phyloP scores from a whole-genome alignment of 2,329 filamentous ascomycete species.

The Colletotrichum chrysophilum region DNA sequence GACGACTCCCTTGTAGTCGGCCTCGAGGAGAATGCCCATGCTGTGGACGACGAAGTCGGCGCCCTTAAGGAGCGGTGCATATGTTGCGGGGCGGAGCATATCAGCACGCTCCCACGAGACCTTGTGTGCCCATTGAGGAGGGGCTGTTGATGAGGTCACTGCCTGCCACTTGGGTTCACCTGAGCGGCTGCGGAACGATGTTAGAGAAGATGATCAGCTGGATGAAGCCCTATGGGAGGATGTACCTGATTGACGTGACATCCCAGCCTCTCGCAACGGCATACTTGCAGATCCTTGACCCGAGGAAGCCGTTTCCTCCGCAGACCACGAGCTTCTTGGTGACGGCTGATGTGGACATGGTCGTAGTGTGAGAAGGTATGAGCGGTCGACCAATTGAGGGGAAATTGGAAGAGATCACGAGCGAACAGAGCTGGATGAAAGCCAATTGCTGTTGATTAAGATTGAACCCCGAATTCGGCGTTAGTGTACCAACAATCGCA shows the following conservation, averaged over 20 bases:
- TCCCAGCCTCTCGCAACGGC: conserved; percentile 87
- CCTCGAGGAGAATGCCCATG: conserved; percentile 95
- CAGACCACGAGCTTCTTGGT: conserved; percentile 87
- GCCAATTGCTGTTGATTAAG: not conserved
- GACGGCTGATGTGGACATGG: conserved; percentile 57
- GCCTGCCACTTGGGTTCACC: conserved; percentile 86
- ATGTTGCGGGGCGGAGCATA: conserved; percentile 82
- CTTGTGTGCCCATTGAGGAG: conserved; percentile 81
- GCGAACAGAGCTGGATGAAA: not conserved
- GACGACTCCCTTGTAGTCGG: conserved; percentile 94
- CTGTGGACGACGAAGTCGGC: conserved; percentile 90
- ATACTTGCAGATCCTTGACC: conserved; percentile 87
- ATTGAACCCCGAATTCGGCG: conserved; percentile 2
- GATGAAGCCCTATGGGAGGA: not conserved
- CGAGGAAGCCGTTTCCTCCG: conserved; percentile 92
- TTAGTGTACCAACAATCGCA: not conserved
- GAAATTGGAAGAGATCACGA: not conserved
- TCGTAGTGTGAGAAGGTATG: conserved; percentile 23
- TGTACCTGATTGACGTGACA: conserved; percentile 88
- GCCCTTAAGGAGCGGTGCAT: conserved; percentile 75
- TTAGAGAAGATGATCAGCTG: conserved; percentile 22
- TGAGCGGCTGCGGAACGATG: conserved; percentile 69
- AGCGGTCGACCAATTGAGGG: not conserved
- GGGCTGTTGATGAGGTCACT: conserved; percentile 71
- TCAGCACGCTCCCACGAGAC: conserved; percentile 91